Conservation (phyloP, 148 eudicot species). For the Camellia japonica region DNA sequence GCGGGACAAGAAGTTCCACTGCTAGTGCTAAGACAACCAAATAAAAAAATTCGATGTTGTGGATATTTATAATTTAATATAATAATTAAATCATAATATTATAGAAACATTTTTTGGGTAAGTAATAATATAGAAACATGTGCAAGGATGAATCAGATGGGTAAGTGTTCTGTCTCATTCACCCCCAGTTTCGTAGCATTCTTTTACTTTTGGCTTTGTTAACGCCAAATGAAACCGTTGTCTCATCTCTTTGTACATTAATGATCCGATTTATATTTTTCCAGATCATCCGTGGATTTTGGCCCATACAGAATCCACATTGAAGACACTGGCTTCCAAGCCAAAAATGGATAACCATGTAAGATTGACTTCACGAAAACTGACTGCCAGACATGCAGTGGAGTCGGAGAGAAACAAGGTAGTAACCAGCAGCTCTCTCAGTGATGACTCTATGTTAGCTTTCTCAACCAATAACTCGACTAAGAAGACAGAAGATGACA, state of each 20-base stretch:
- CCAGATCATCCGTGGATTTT: slow-evolving; percentile 56
- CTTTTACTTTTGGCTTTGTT: neutral
- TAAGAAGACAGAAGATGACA: slow-evolving; percentile 35
- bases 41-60: neutral
- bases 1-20: neutral
- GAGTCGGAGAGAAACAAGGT: slow-evolving; percentile 36
- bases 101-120: neutral
- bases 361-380: slow-evolving; percentile 29
- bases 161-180: too few relatives aligned
- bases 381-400: slow-evolving; percentile 18
- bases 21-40: neutral
- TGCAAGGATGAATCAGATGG: neutral
- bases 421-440: slow-evolving; percentile 4
- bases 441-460: slow-evolving; percentile 27
- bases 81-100: too few relatives aligned
- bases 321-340: slow-evolving; percentile 25
- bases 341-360: slow-evolving; percentile 27
- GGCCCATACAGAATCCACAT: slow-evolving; percentile 38
- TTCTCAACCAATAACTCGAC: slow-evolving; percentile 21
- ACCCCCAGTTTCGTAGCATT: too few relatives aligned
- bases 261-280: neutral
- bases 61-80: too few relatives aligned
- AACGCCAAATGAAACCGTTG: neutral
- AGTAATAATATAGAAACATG: neutral
- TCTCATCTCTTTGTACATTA: neutral